Percentiles rank a stretch among this genome's conserved stretches.
Conservation (phyloP, 2,329 filamentous ascomycete genomes). For the Lachnellula occidentalis region DNA sequence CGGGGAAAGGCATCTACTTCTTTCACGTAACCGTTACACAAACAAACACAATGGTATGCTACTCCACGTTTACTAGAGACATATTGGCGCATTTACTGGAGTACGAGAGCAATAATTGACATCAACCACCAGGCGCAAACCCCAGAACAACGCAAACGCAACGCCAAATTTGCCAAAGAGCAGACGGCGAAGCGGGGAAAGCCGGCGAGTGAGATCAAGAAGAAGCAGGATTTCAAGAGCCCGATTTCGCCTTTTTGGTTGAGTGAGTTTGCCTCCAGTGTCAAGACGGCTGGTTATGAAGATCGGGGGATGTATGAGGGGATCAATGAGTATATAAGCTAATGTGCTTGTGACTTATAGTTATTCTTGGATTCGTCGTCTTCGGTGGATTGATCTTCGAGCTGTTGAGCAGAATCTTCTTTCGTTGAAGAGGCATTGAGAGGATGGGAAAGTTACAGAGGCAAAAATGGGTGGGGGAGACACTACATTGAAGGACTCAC, state of each 20-base stretch:
- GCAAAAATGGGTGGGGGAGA: not conserved
- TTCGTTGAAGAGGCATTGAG: conserved; percentile 14
- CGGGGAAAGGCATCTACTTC: not conserved
- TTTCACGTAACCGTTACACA: not conserved
- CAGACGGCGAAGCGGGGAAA: conserved; percentile 73
- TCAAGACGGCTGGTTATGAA: not conserved
- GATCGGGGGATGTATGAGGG: too few relatives aligned
- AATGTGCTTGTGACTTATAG: conserved; percentile 12
- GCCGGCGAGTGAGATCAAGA: conserved; percentile 59
- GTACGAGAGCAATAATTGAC: conserved; percentile 3
- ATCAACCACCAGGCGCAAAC: conserved; percentile 64
- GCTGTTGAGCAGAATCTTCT: conserved; percentile 32
- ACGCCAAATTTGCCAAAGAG: conserved; percentile 70
- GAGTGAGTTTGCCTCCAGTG: conserved; percentile 39
- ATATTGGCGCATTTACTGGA: not conserved
- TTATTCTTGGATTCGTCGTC: conserved; percentile 29
- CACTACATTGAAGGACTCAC: not conserved
- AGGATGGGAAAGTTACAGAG: too few relatives aligned
- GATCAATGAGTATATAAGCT: not conserved
- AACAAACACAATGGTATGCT: conserved; percentile 19
- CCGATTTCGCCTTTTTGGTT: conserved; percentile 62
- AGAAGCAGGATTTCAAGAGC: conserved; percentile 44
- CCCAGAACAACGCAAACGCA: conserved; percentile 74
- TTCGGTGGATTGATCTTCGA: conserved; percentile 35
- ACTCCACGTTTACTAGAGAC: not conserved